These are phyloP conservation scores for Paramecium tetraurelia DNA, from an alignment of 73 alveolate genomes.

Conservation along the genomic window DNA sequence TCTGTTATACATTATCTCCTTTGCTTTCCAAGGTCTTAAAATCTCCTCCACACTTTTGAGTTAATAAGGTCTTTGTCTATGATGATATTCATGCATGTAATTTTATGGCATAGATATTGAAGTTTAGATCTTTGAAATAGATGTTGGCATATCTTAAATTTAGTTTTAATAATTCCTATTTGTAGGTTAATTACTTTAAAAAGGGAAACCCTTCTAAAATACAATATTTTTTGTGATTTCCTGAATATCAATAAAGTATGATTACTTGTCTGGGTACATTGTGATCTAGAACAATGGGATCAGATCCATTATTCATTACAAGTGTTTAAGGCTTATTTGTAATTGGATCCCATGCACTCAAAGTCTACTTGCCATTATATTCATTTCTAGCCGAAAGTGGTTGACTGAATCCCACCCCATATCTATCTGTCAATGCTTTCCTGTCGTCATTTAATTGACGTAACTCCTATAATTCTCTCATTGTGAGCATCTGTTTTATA, in stretches of 20 bases:
- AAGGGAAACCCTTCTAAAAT: background rate
- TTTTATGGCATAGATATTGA: background rate
- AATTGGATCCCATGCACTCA: background rate
- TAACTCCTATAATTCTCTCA: background rate
- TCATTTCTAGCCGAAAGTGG: background rate
- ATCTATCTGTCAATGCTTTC: background rate
- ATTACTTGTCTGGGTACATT: background rate
- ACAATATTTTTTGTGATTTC: background rate
- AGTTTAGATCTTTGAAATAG: background rate
- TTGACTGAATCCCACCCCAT: background rate
- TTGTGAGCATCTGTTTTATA: background rate
- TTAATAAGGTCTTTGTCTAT: background rate
- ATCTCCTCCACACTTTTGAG: background rate
- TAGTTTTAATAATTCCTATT: background rate
- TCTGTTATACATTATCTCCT: background rate
- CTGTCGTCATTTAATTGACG: background rate
- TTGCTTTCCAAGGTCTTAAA: background rate
- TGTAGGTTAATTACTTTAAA: background rate
- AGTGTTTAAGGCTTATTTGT: background rate
- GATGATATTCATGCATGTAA: background rate
- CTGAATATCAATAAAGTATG: background rate
- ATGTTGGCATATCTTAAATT: background rate
- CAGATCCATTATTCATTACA: background rate
- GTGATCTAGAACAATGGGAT: background rate
- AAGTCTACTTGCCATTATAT: background rate